Evolutionary conservation across 2,329 filamentous ascomycete genomes (phyloP).

Genomic region (Dactylonectria estremocensis): DNA sequence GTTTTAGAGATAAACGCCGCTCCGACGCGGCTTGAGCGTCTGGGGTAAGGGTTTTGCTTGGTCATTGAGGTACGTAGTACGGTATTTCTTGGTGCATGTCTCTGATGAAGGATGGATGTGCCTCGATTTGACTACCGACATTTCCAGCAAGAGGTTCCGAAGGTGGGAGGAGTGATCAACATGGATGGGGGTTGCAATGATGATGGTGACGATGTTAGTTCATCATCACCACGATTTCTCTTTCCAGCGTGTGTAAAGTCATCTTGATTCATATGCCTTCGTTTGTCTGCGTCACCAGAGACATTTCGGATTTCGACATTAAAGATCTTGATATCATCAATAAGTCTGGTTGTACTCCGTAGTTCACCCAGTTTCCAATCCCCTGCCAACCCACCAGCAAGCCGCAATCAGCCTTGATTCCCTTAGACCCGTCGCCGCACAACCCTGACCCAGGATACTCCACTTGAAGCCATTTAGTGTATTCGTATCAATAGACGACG

Average conservation of each 20-base stretch:
- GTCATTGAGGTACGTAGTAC: neutral
- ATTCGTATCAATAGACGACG: neutral
- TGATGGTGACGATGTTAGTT: neutral
- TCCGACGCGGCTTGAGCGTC: neutral
- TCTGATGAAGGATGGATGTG: neutral
- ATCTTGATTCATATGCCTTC: neutral
- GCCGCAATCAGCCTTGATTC: neutral
- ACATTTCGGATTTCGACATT: neutral
- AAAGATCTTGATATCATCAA: neutral
- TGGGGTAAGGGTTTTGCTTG: neutral
- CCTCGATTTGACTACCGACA: neutral
- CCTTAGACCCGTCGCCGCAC: neutral
- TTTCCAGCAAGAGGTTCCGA: neutral
- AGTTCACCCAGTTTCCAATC: neutral
- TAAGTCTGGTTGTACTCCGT: neutral
- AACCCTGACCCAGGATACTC: neutral
- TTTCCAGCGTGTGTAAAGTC: neutral
- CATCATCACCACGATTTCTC: neutral
- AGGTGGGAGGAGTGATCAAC: neutral
- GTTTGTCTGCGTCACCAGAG: neutral
- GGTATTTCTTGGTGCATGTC: neutral
- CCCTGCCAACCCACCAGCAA: constrained; percentile 1
- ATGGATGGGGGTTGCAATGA: too few species aligned
- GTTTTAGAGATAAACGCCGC: constrained; percentile 7
- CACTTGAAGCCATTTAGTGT: constrained; percentile 1